A percentile compares a stretch with the other conserved stretches of the same genome.
Evolutionary conservation across 345 rosid genomes (phyloP).

Genomic region (Eucalyptus melliodora): DNA sequence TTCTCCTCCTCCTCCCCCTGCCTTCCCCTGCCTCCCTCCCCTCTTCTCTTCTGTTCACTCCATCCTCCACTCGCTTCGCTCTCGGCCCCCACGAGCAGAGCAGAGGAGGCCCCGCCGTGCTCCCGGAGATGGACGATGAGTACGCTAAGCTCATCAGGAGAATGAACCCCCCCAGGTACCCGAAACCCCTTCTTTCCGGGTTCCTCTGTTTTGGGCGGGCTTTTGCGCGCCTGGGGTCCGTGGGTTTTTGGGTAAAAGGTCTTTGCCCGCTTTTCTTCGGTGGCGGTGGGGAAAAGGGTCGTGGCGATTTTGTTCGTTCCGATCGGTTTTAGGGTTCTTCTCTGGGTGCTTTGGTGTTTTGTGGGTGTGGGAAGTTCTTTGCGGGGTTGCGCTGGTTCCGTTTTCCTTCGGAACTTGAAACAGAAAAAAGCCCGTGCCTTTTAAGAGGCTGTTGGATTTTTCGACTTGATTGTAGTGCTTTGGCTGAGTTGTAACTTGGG

Average conservation of each 20-base stretch:
- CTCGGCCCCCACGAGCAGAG: background rate
- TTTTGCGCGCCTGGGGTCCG: background rate
- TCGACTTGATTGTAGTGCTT: background rate
- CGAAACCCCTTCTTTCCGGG: background rate
- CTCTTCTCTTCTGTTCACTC: background rate
- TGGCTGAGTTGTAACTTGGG: background rate
- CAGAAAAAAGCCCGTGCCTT: background rate
- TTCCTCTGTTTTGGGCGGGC: background rate
- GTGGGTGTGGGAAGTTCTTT: background rate
- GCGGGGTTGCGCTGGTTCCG: background rate
- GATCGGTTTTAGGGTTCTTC: background rate
- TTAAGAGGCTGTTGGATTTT: background rate
- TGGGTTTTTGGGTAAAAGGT: background rate
- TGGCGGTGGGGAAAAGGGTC: background rate
- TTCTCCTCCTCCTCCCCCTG: background rate
- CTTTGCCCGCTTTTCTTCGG: background rate
- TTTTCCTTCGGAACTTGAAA: background rate
- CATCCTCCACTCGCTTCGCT: background rate
- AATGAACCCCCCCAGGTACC: conserved; percentile 81
- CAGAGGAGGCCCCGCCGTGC: background rate
- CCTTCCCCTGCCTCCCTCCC: background rate
- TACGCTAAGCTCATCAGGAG: conserved; percentile 80
- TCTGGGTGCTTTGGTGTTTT: background rate
- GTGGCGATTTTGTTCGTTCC: background rate
- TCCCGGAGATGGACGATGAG: conserved; percentile 53